Percentiles rank a stretch among this genome's conserved stretches.
phyloP scores from a whole-genome alignment of 352 stramenopile species.

The Phytophthora citrophthora region DNA sequence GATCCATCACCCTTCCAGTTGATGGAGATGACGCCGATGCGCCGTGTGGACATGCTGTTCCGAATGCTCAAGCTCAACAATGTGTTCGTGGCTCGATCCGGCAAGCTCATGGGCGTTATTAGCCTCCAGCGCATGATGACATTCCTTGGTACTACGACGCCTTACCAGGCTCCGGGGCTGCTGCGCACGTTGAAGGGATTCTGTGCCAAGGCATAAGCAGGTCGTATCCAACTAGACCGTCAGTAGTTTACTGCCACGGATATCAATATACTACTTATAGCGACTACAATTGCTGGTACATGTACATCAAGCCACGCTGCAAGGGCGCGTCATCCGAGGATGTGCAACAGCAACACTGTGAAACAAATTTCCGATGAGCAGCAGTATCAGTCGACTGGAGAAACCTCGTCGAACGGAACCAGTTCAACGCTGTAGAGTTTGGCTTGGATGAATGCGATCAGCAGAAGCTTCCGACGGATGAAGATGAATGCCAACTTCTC shows the following conservation, averaged over 20 bases:
- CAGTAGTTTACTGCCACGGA: neutral
- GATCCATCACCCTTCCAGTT: slow-evolving; percentile 83
- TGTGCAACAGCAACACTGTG: too few relatives aligned
- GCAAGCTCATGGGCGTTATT: slow-evolving; percentile 80
- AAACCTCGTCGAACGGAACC: too few relatives aligned
- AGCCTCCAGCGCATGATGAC: slow-evolving; percentile 81
- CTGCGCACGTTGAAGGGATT: slow-evolving; percentile 52
- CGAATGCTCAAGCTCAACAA: slow-evolving; percentile 92
- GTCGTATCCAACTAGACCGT: too few relatives aligned
- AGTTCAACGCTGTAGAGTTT: too few relatives aligned
- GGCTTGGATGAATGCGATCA: too few relatives aligned
- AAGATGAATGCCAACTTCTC: too few relatives aligned
- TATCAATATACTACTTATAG: slow-evolving; percentile 1
- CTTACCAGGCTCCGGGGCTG: slow-evolving; percentile 65
- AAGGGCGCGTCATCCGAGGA: too few relatives aligned
- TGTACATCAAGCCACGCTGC: too few relatives aligned
- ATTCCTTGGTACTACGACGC: slow-evolving; percentile 74
- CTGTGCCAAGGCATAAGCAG: slow-evolving; percentile 16
- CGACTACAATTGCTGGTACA: too few relatives aligned
- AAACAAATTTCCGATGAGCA: too few relatives aligned
- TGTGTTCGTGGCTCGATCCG: slow-evolving; percentile 85
- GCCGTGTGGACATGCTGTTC: slow-evolving; percentile 85
- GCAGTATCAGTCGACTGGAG: too few relatives aligned
- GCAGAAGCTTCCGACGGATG: too few relatives aligned
- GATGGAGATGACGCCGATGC: slow-evolving; percentile 88